Base-by-base conservation (phyloP, 116 monocot genomes). In the Papilionanthe hybrid region DNA sequence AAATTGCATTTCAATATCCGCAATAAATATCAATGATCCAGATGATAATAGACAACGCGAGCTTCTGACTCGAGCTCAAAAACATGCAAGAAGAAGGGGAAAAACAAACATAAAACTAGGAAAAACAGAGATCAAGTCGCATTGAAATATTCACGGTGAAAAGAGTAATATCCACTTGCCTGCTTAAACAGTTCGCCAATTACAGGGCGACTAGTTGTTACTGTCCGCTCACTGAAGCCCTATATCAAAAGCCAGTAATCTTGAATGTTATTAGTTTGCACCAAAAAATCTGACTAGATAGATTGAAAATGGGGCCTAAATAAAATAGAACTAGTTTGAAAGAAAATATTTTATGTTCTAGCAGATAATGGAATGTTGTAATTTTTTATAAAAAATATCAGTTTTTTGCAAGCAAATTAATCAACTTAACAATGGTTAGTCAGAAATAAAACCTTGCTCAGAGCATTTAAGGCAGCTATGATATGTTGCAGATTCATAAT, bases 101-200 rank as follows among this genome's bases (percentile, higher is more conserved):
- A 4, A 56, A 20, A 56, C 1, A 15, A 56, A 18, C 56, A 56
- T 56, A 56, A 18, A 15, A 56, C 56, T 56, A 56, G 12, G 13
- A 56, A 56, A 56, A 56, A 20, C 56, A 56, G 3, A 56, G 11
- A 56, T 56, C 19, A 18, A 56, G 56, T 15, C 20, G 56, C 20
- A 56, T 20, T 18, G 77, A 23, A n/a, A 78, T 41, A 23, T 56
- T 56, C 9, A 56, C 19, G 20, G 56, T 20, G 56, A 56, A 19
- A n/a, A 56, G 56, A 20, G 20, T 56, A 56, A 18, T 56, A 4
- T 56, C 19, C 17, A 15, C 56, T 56, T 84, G 83, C 96, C 90
- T 93, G 89, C 81, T 93, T 96, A 78, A 96, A 96, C 96, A 96
- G 93, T 27, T 72, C 29, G 1, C 96, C 96, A 79, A 96, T 86